Evolutionary conservation across 2,329 filamentous ascomycete species (phyloP).

Genomic region (Aspergillus sp.): DNA sequence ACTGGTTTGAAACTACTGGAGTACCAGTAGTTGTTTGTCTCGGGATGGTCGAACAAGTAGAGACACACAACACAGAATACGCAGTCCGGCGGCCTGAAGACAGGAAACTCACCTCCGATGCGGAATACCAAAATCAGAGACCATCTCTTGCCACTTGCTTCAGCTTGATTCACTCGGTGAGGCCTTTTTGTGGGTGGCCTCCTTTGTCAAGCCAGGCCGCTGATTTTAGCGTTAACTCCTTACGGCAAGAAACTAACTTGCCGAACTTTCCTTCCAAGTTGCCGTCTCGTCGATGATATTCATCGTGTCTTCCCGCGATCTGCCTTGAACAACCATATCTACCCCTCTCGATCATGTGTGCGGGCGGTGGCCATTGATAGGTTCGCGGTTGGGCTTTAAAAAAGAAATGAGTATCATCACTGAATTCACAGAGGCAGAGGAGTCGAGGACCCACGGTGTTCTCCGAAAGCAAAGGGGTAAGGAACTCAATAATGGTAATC

Average conservation of each 20-base stretch:
- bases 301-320: background rate
- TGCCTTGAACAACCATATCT: background rate
- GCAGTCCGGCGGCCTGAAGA: background rate
- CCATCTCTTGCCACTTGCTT: background rate
- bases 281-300: no score
- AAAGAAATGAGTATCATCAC: no score
- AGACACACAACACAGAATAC: background rate
- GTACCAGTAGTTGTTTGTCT: background rate
- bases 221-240: background rate
- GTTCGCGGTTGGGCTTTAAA: background rate
- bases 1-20: background rate
- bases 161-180: no score
- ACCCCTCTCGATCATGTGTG: background rate
- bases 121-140: background rate
- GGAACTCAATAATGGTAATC: no score
- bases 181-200: background rate
- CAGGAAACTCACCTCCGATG: background rate
- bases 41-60: background rate
- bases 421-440: no score
- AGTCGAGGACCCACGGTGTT: no score
- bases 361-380: background rate
- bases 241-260: background rate
- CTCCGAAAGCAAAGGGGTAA: no score
- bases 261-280: background rate
- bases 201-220: background rate